Conservation (phyloP, 1,139 yeast genomes). For the Suhomyces coccinellae region DNA sequence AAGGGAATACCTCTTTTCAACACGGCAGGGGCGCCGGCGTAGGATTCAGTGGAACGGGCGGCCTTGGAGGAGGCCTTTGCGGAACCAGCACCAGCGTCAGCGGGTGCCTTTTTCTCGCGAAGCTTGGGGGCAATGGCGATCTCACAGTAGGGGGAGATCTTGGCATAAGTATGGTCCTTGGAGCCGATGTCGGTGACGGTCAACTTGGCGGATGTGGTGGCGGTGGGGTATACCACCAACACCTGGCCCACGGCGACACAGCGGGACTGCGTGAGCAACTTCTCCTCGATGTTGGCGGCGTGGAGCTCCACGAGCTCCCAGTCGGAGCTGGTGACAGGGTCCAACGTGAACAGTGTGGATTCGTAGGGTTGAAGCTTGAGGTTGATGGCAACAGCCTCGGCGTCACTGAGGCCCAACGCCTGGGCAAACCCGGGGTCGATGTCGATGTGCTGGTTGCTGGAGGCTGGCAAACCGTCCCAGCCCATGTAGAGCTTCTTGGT, state of each 20-base stretch:
- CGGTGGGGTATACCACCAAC: conserved; percentile 71
- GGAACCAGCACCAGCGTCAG: conserved; percentile 15
- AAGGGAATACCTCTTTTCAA: conserved; percentile 57
- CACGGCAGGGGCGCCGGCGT: conserved; percentile 36
- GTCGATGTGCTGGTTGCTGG: conserved; percentile 32
- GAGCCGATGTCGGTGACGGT: conserved; percentile 65
- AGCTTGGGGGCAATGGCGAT: conserved; percentile 81
- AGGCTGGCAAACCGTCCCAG: conserved; percentile 72
- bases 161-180: conserved; percentile 47
- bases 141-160: conserved; percentile 71
- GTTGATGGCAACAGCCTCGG: conserved; percentile 40
- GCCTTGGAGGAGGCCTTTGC: conserved; percentile 21
- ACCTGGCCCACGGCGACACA: conserved; percentile 64
- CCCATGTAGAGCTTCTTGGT: conserved; percentile 55
- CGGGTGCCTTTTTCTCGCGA: conserved; percentile 34
- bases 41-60: conserved; percentile 25
- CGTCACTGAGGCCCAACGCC: conserved; percentile 52
- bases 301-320: conserved; percentile 92
- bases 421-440: conserved; percentile 44
- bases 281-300: conserved; percentile 74
- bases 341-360: conserved; percentile 67
- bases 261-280: conserved; percentile 76
- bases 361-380: conserved; percentile 48
- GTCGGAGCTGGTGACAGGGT: conserved; percentile 75
- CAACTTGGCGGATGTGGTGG: conserved; percentile 63